Conservation (phyloP, 2,329 filamentous ascomycete species). For the Colletotrichum limetticola region DNA sequence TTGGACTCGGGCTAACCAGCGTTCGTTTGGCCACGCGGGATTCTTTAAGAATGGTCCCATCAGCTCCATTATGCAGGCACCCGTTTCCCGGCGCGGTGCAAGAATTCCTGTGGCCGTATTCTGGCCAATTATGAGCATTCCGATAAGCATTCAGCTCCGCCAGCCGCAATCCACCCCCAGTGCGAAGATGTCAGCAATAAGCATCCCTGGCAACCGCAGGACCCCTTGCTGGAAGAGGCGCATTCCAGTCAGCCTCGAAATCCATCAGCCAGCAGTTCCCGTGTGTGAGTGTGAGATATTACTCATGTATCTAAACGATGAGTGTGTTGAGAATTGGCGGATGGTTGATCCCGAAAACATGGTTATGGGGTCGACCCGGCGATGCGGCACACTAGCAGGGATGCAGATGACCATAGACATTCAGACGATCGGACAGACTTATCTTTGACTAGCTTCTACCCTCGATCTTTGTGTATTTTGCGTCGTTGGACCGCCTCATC, state of each 20-base stretch:
- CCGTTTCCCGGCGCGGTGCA: neutral
- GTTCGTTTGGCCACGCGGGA: neutral
- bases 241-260: neutral
- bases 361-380: neutral
- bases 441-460: too few species aligned
- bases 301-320: too few species aligned
- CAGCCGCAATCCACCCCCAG: conserved; percentile 1
- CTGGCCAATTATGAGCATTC: conserved; percentile 15
- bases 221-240: neutral
- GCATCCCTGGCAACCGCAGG: neutral
- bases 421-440: too few species aligned
- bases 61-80: neutral
- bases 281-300: too few species aligned
- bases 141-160: conserved; percentile 14
- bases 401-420: too few species aligned
- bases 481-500: too few species aligned
- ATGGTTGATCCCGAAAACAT: neutral
- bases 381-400: neutral
- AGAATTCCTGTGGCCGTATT: conserved; percentile 21
- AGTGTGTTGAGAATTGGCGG: neutral
- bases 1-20: neutral
- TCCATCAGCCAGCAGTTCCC: neutral
- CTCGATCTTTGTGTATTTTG: too few species aligned
- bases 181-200: neutral
- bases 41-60: neutral